Conservation (phyloP, 208 protist genomes). For the Leptomonas pyrrhocoris region DNA sequence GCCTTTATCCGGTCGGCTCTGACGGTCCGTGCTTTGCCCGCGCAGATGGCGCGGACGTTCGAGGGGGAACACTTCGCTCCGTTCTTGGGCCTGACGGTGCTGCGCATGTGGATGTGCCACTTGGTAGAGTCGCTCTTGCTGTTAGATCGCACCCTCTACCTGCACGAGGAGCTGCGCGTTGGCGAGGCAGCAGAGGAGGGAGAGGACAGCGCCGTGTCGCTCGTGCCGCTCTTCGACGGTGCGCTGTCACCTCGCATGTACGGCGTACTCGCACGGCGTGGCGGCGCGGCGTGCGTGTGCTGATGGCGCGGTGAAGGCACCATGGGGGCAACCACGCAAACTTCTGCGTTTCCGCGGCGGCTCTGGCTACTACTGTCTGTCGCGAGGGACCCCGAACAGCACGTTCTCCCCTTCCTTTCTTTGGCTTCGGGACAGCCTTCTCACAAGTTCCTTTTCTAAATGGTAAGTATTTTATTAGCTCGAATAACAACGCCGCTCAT, state of each 20-base stretch:
- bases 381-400: too few species aligned
- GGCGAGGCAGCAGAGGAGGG: constrained; percentile 13
- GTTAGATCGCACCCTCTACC: constrained; percentile 76
- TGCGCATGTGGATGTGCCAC: constrained; percentile 92
- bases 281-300: constrained; percentile 3
- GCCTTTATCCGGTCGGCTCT: constrained; percentile 30
- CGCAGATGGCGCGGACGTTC: constrained; percentile 37
- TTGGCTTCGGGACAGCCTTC: too few species aligned
- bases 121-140: constrained; percentile 80
- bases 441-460: too few species aligned
- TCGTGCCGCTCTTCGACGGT: constrained; percentile 88
- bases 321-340: too few species aligned
- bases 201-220: constrained; percentile 61
- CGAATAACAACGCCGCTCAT: too few species aligned
- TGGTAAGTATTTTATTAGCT: too few species aligned
- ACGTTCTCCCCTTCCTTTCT: too few species aligned
- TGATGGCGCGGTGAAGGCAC: not conserved
- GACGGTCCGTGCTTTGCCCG: constrained; percentile 17
- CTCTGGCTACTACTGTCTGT: too few species aligned
- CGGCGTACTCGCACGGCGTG: constrained; percentile 74
- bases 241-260: constrained; percentile 84
- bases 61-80: constrained; percentile 53
- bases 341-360: too few species aligned
- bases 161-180: constrained; percentile 53
- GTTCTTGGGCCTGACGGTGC: constrained; percentile 83